A percentile compares a stretch with the other conserved stretches of the same genome.
Conservation (phyloP, 148 eudicot genomes). For the Rheum nobile region DNA sequence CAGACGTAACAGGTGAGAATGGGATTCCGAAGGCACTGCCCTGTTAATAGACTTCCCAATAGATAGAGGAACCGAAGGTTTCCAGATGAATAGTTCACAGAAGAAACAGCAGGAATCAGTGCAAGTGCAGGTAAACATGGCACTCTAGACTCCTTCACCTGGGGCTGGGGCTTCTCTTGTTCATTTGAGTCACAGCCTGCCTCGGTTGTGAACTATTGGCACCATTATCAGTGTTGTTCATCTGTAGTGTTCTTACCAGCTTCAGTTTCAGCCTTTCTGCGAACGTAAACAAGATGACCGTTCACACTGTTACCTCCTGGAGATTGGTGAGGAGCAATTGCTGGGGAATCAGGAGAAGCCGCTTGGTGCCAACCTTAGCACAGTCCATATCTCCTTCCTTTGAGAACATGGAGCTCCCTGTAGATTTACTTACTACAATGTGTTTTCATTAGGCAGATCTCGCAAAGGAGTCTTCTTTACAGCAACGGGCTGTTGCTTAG, state of each 20-base stretch:
- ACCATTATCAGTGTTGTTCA: conserved; percentile 23
- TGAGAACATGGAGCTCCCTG: conserved; percentile 23
- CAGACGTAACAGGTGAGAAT: conserved; percentile 20
- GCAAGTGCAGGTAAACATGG: conserved; percentile 26
- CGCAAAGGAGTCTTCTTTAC: conserved; percentile 43
- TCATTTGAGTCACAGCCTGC: conserved; percentile 18
- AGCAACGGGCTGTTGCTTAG: conserved; percentile 32
- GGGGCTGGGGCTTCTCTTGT: conserved; percentile 20
- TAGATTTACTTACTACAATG: conserved; percentile 26
- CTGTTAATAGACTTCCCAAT: too few relatives aligned
- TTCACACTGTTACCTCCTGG: conserved; percentile 31
- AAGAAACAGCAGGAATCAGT: conserved; percentile 25
- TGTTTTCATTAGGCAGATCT: conserved; percentile 49
- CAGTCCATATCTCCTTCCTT: conserved; percentile 36
- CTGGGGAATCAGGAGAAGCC: conserved; percentile 28
- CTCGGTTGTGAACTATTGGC: conserved; percentile 21
- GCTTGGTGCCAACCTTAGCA: conserved; percentile 40
- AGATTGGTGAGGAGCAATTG: conserved; percentile 25
- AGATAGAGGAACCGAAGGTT: conserved; percentile 36
- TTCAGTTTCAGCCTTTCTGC: conserved; percentile 66
- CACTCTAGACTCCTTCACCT: conserved; percentile 25
- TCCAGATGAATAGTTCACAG: conserved; percentile 31
- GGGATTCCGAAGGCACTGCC: too few relatives aligned
- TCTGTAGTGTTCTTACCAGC: conserved; percentile 28
- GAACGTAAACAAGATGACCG: conserved; percentile 77